Evolutionary conservation across 305 asterid species (phyloP).

Genomic region (Solanum hybrid): DNA sequence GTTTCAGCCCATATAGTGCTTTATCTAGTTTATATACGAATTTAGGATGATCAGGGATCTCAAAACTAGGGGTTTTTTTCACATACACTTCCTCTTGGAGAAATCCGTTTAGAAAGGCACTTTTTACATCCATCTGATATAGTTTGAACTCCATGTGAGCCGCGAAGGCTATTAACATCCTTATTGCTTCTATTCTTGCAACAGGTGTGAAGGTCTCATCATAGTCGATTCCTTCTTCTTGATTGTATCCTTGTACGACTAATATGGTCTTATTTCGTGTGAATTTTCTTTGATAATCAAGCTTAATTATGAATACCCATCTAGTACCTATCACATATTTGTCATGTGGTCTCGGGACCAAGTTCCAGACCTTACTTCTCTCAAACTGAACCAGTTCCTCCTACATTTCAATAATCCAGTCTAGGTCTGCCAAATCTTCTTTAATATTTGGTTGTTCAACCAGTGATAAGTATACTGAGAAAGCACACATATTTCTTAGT

Average conservation of each 20-base stretch:
- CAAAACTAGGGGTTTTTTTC: not conserved
- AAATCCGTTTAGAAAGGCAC: not conserved
- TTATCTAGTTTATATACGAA: not conserved
- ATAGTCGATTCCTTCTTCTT: not conserved
- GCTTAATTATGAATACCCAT: not conserved
- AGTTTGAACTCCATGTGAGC: not conserved
- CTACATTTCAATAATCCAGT: not conserved
- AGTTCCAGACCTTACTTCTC: not conserved
- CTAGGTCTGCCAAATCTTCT: not conserved
- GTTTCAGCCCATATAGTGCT: not conserved
- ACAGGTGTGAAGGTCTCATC: not conserved
- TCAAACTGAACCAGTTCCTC: not conserved
- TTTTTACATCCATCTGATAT: not conserved
- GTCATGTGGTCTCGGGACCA: not conserved
- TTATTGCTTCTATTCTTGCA: not conserved
- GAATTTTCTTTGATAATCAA: not conserved
- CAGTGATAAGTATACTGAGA: not conserved
- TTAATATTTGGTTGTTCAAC: too few relatives aligned
- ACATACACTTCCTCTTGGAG: not conserved
- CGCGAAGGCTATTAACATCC: not conserved
- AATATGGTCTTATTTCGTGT: not conserved
- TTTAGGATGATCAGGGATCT: not conserved
- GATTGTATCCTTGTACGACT: not conserved
- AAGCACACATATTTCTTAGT: not conserved
- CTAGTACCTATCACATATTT: not conserved